phyloP scores from a whole-genome alignment of 768 basidiomycete genomes.

The Suillus cothurnatus region DNA sequence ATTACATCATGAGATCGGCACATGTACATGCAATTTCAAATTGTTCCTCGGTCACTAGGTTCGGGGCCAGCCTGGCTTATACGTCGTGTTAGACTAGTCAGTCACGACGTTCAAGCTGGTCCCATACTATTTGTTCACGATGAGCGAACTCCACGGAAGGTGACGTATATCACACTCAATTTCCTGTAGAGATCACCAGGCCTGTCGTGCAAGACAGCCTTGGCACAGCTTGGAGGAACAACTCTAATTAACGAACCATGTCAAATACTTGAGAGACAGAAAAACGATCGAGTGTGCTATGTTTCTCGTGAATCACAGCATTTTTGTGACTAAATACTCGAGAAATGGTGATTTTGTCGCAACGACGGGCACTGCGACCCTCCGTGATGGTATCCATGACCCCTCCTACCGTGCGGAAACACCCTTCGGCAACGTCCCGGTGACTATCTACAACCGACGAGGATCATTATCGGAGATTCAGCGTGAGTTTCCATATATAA shows the following conservation, averaged over 20 bases:
- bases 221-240: not conserved
- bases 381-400: conserved; percentile 2
- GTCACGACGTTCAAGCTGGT: not conserved
- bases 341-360: not conserved
- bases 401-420: not conserved
- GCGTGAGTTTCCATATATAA: not conserved
- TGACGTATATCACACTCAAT: not conserved
- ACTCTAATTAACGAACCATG: not conserved
- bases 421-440: not conserved
- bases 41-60: not conserved
- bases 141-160: not conserved
- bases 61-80: not conserved
- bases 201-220: not conserved
- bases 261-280: not conserved
- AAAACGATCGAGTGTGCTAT: not conserved
- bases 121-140: not conserved
- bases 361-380: not conserved
- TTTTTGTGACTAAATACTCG: not conserved
- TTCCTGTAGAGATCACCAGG: not conserved
- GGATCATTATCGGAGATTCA: not conserved
- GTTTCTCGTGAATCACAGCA: not conserved
- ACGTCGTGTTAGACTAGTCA: too few relatives aligned
- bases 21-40: not conserved
- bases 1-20: not conserved
- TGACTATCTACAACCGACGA: not conserved